Evolutionary conservation across 2,329 filamentous ascomycete species (phyloP).

Genomic region (Lachnellula cervina): DNA sequence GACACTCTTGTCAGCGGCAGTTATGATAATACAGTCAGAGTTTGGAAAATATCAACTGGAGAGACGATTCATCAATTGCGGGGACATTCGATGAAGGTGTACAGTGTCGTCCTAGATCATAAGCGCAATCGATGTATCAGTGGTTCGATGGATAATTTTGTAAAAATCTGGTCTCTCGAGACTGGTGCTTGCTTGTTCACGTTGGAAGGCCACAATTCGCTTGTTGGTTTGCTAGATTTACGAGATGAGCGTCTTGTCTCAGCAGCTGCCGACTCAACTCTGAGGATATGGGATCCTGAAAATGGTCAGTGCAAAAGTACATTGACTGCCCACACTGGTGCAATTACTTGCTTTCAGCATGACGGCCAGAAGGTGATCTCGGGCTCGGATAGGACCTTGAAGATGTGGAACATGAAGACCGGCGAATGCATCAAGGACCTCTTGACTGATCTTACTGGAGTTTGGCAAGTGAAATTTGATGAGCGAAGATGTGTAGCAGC

Average conservation of each 20-base stretch:
- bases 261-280: conserved; percentile 88
- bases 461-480: conserved; percentile 99
- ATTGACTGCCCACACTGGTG: conserved; percentile 88
- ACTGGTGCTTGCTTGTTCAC: conserved; percentile 82
- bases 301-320: conserved; percentile 85
- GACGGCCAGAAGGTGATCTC: conserved; percentile 96
- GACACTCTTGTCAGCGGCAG: conserved; percentile 97
- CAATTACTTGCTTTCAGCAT: conserved; percentile 98
- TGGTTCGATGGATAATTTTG: conserved; percentile 95
- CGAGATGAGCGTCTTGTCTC: conserved; percentile 88
- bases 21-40: conserved; percentile 90
- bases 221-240: conserved; percentile 88
- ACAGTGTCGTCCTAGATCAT: conserved; percentile 91
- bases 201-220: conserved; percentile 84
- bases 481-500: conserved; percentile 92
- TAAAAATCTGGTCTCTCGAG: conserved; percentile 95
- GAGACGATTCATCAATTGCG: conserved; percentile 78
- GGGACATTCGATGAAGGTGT: conserved; percentile 90
- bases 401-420: conserved; percentile 96
- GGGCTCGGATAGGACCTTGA: conserved; percentile 89
- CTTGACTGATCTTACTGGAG: conserved; percentile 87
- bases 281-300: conserved; percentile 96
- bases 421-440: conserved; percentile 92
- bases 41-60: conserved; percentile 96
- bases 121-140: conserved; percentile 93